Conservation (phyloP, 2,329 filamentous ascomycete species). For the Mycosphaerella arachidis region DNA sequence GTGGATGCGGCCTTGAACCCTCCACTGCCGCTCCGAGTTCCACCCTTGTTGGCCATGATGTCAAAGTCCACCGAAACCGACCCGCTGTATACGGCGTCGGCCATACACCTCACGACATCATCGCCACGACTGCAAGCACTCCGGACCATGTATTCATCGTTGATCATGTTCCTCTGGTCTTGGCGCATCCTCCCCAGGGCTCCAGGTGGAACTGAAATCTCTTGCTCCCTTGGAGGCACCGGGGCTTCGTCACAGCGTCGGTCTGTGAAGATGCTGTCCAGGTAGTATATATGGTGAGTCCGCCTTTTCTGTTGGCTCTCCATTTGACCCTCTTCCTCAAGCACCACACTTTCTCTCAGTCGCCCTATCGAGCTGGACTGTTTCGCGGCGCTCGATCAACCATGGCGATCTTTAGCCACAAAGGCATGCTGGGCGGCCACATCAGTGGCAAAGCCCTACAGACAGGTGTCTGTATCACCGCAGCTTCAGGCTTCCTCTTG, state of each 20-base stretch:
- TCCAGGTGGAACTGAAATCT: background rate
- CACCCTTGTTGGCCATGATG: slow-evolving; percentile 4
- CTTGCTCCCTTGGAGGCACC: background rate
- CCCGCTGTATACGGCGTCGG: slow-evolving; percentile 3
- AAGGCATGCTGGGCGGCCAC: slow-evolving; percentile 15
- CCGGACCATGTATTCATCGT: background rate
- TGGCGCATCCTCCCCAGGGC: background rate
- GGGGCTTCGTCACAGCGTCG: background rate
- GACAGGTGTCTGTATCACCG: slow-evolving; percentile 16
- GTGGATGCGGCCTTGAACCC: background rate
- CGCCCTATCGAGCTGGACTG: background rate
- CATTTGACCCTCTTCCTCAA: background rate
- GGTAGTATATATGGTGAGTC: background rate
- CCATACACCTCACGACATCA: slow-evolving; percentile 3
- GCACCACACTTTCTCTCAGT: background rate
- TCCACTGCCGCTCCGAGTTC: slow-evolving; percentile 6
- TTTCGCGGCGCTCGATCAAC: background rate
- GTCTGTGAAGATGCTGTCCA: background rate
- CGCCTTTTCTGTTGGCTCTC: background rate
- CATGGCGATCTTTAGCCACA: slow-evolving; percentile 27
- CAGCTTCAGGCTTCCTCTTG: slow-evolving; percentile 13
- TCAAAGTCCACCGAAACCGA: slow-evolving; percentile 1
- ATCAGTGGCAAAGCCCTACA: slow-evolving; percentile 12
- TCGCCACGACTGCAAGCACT: background rate
- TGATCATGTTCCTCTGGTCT: background rate